These are phyloP conservation scores for Bruguiera gymnorhiza DNA, from an alignment of 345 rosid genomes.

Conservation along the genomic window DNA sequence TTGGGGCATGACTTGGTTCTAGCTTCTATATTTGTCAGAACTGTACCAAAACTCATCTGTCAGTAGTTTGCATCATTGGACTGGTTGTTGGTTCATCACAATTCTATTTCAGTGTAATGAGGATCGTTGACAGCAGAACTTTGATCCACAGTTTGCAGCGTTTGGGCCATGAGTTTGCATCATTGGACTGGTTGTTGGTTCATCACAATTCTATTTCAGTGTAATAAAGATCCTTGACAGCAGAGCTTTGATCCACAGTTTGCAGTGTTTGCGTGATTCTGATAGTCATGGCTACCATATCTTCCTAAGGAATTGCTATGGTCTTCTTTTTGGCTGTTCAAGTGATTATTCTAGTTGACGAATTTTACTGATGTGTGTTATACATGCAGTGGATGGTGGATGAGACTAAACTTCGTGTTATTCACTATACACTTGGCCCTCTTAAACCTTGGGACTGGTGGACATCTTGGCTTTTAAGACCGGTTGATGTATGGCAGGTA, in stretches of 20 bases:
- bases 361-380: slow-evolving; percentile 17
- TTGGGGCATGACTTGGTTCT: too few species aligned
- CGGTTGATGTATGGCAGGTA: slow-evolving; percentile 98
- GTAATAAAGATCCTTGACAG: neutral
- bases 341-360: neutral
- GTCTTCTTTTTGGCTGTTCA: neutral
- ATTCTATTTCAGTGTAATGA: neutral
- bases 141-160: neutral
- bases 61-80: too few species aligned
- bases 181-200: too few species aligned
- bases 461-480: slow-evolving; percentile 94
- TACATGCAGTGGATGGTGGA: slow-evolving; percentile 90
- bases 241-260: neutral
- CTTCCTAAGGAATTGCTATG: neutral
- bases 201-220: neutral
- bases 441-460: slow-evolving; percentile 99
- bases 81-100: too few species aligned
- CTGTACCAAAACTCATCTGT: too few species aligned
- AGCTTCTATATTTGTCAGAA: too few species aligned
- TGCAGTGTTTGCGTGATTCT: neutral
- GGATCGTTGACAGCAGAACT: neutral
- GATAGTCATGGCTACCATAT: neutral
- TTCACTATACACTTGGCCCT: slow-evolving; percentile 93
- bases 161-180: too few species aligned
- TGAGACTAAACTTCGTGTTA: slow-evolving; percentile 79